Conservation (phyloP, 208 protist genomes). For the Acanthamoeba castellanii region DNA sequence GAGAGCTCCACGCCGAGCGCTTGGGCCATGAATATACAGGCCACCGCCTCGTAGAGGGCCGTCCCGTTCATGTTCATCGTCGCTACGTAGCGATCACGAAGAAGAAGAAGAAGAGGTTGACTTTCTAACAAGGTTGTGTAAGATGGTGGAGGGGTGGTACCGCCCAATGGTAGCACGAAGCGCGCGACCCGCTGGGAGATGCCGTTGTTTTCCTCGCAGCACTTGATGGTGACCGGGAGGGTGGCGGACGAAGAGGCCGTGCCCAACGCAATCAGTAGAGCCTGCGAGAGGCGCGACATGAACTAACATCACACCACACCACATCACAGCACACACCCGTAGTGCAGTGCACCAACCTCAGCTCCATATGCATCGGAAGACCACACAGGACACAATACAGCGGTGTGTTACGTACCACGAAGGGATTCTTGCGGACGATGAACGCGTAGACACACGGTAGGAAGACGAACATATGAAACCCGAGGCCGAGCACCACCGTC, state of each 20-base stretch:
- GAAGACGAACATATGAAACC: constrained; percentile 5
- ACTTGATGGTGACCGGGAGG: constrained; percentile 72
- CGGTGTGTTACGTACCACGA: not conserved
- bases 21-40: constrained; percentile 80
- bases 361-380: not conserved
- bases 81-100: not conserved
- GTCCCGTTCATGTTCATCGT: constrained; percentile 76
- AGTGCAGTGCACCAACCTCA: not conserved
- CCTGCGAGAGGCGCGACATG: constrained; percentile 40
- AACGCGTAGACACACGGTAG: not conserved
- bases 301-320: not conserved
- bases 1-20: constrained; percentile 53
- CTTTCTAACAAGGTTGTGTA: not conserved
- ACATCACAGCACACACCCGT: too few species aligned
- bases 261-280: constrained; percentile 38
- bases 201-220: constrained; percentile 33
- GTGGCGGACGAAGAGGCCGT: constrained; percentile 66
- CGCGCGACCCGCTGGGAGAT: not conserved
- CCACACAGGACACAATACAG: not conserved
- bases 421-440: constrained; percentile 13
- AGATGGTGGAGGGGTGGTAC: not conserved
- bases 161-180: constrained; percentile 72
- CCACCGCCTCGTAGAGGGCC: constrained; percentile 79
- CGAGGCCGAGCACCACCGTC: constrained; percentile 27
- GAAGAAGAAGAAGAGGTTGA: not conserved